These are phyloP conservation scores for Blepharisma japonicum DNA, from an alignment of 73 alveolate species.

Conservation along the genomic window DNA sequence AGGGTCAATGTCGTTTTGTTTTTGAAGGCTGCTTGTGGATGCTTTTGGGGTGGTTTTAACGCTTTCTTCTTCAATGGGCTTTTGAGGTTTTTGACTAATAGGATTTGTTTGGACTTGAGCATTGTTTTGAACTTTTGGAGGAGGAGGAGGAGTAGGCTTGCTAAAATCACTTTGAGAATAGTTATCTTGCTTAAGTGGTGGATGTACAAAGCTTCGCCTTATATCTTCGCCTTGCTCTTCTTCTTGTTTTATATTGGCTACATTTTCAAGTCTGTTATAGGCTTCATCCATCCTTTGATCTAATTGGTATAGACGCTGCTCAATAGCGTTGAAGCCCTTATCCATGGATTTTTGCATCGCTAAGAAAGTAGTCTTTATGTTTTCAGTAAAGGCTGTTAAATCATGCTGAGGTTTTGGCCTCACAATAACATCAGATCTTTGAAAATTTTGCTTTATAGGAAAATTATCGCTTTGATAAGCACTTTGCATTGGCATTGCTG, in stretches of 20 bases:
- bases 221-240: too few species aligned
- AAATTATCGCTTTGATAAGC: too few species aligned
- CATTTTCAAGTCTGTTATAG: background rate
- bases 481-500: too few species aligned
- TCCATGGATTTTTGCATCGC: constrained; percentile 13
- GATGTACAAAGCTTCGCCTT: constrained; percentile 10
- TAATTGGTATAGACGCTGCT: background rate
- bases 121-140: background rate
- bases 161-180: background rate
- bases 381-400: background rate
- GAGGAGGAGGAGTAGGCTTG: too few species aligned
- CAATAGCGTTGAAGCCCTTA: constrained; percentile 11
- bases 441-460: too few species aligned
- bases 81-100: too few species aligned
- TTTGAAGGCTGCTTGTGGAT: background rate
- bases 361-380: background rate
- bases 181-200: background rate
- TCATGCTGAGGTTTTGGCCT: too few species aligned
- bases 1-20: background rate
- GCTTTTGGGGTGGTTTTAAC: too few species aligned
- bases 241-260: background rate
- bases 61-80: too few species aligned
- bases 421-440: too few species aligned
- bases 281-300: constrained; percentile 9
- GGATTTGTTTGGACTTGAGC: background rate